phyloP scores from a whole-genome alignment of 2,329 filamentous ascomycete genomes.

The Colletotrichum orbiculare region DNA sequence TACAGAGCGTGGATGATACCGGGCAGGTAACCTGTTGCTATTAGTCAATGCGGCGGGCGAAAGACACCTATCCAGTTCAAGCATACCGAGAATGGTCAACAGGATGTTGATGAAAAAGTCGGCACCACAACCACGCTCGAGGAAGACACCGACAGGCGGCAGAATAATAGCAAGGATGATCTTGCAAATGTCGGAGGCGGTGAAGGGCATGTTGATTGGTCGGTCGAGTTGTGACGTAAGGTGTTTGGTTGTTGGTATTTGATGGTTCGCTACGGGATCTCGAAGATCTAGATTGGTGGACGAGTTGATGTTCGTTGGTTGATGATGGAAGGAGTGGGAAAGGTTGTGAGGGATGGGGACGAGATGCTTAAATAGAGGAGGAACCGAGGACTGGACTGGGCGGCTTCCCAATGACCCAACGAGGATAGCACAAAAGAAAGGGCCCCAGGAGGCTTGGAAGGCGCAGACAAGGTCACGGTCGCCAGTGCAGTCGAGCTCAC shows the following conservation, averaged over 20 bases:
- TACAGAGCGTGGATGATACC: constrained; percentile 95
- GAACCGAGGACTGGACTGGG: neutral
- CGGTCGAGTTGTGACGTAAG: neutral
- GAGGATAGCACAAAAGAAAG: constrained; percentile 9
- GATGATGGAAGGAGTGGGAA: constrained; percentile 8
- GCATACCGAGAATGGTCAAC: constrained; percentile 76
- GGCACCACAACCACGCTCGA: constrained; percentile 88
- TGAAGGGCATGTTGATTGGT: constrained; percentile 65
- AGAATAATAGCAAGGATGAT: constrained; percentile 89
- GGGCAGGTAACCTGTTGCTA: constrained; percentile 68
- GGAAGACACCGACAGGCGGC: constrained; percentile 91
- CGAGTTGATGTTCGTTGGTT: constrained; percentile 26
- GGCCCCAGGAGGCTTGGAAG: neutral
- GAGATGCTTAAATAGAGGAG: constrained; percentile 20
- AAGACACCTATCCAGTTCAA: constrained; percentile 2
- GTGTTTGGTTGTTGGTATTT: constrained; percentile 14
- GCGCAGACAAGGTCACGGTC: constrained; percentile 19
- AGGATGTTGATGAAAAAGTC: constrained; percentile 94
- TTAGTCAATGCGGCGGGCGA: constrained; percentile 9
- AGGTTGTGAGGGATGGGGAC: constrained; percentile 26
- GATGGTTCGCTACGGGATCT: constrained; percentile 23
- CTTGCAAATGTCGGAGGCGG: constrained; percentile 69
- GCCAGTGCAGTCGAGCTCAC: constrained; percentile 29
- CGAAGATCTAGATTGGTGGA: constrained; percentile 7
- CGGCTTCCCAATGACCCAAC: constrained; percentile 3